Evolutionary conservation across 164 flowering plant genomes (phyloP).

Genomic region (Annona cherimola): DNA sequence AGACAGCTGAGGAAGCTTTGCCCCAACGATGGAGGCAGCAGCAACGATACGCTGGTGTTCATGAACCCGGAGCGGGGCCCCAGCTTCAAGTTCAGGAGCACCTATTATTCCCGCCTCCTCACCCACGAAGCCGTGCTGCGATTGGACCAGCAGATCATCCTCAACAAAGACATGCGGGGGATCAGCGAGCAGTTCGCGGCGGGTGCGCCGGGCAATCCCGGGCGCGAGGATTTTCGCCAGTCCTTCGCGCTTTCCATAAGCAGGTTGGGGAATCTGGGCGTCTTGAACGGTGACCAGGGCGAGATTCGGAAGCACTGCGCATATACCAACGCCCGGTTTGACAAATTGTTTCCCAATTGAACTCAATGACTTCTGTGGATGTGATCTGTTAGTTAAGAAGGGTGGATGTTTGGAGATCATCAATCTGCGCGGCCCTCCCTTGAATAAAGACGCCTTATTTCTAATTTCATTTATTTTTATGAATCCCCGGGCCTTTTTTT

Average conservation of each 20-base stretch:
- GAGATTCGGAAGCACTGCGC: slow-evolving; percentile 61
- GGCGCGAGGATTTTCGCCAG: slow-evolving; percentile 46
- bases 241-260: slow-evolving; percentile 57
- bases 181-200: slow-evolving; percentile 40
- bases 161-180: slow-evolving; percentile 26
- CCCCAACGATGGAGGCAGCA: slow-evolving; percentile 22
- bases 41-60: slow-evolving; percentile 35
- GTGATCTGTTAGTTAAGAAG: too few relatives aligned
- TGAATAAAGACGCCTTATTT: too few relatives aligned
- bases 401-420: too few relatives aligned
- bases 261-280: slow-evolving; percentile 55
- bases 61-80: slow-evolving; percentile 42
- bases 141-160: slow-evolving; percentile 57
- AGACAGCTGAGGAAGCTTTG: slow-evolving; percentile 40
- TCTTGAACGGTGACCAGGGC: slow-evolving; percentile 52
- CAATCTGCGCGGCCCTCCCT: too few relatives aligned
- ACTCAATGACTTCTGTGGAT: too few relatives aligned
- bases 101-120: slow-evolving; percentile 43
- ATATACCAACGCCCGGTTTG: slow-evolving; percentile 17
- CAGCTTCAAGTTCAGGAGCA: slow-evolving; percentile 33
- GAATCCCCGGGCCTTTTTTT: too few relatives aligned
- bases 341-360: too few relatives aligned
- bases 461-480: too few relatives aligned
- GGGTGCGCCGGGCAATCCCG: neutral
- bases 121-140: slow-evolving; percentile 37